Evolutionary conservation across 768 basidiomycete species (phyloP), one percentile per base, ranked within the genome.

Genomic region (Bullera alba): DNA sequence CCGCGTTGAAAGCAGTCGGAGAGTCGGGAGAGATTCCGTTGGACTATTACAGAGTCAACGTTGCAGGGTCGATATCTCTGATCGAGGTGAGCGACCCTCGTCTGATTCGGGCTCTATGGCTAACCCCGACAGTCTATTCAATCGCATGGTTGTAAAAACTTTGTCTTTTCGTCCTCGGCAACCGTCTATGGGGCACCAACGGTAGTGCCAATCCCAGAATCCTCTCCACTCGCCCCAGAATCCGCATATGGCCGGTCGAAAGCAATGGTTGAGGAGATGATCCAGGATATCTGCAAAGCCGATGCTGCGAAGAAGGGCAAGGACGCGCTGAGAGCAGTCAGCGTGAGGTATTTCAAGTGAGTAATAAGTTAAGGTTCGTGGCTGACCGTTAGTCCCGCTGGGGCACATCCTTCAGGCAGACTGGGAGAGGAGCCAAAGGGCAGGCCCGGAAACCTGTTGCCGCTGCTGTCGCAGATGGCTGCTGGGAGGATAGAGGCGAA

Each of bases 391-490:
- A 93, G 89, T 73, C 95, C 95, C 56, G 95, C 89, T 30, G 95
- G 95, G n/a, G 92, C 93, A 0, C 93, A 97, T 73, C 88, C 91
- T 1, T 95, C 91, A 19, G 95, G 95, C 35, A 73, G 77, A 53
- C 92, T 99, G 47, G 95, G 95, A 19, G 95, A 99, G 73, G 92
- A 96, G 64, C 95, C 95, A n/a, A 78, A 80, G 41, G 95, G 95
- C 30, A 83, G 88, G 48, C 95, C 95, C 5, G 90, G 87, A 47
- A 99, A 99, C 73, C 79, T 99, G 35, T 76, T 99, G 26, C 95
- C 95, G 5, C 76, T 97, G 7, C 81, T 97, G 32, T 87, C 90
- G 5, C 90, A 93, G 39, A 95, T 96, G 80, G 92, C 95, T 4
- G 76, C 90, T 48, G 95, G 93, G 26, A 83, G 90, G 43, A 80